Base-by-base conservation (phyloP, 371 early-diverging fungal species). In the Mortierella sp. region DNA sequence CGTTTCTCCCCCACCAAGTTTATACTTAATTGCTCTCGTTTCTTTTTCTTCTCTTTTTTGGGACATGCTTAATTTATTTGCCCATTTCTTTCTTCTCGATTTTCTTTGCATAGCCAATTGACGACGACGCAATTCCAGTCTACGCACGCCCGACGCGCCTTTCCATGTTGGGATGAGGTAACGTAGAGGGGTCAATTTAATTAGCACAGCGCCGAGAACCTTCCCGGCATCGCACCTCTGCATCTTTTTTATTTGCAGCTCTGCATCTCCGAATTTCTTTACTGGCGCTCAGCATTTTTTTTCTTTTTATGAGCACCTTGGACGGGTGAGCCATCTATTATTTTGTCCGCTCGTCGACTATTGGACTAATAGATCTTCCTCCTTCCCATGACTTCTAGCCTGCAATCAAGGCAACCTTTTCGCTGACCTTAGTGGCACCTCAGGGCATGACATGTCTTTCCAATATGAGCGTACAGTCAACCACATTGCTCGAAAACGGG, bases 51-150 rank as follows among this genome's bases (percentile, higher is more conserved):
- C 16, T 11, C 50, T 50, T 55, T 65, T 68, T 68, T 68, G 68
- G 68, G 68, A 68, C 44, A 68, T 68, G 65, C 42, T 65, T 65
- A 68, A 68, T 68, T 68, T 68, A 68, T 42, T 68, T 68, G 68
- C 68, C 68, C 68, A 38, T 68, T 34, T 68, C 38, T 42, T 68
- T 8, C 24, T 65, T 38, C 38, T 68, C 44, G 9, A 21, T 9
- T 68, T 68, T 42, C 38, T 11, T 21, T 42, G 44, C 24, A 54
- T 72, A 84, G 84, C 26, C 84, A 84, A 76, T 55, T 97, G 89
- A 95, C 94, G 13, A 94, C 93, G 24, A 98, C 98, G 2, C 98
- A 99, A 84, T 98, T 98, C 90, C 97, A 98, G 88, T 92, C 99
- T 5, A 96, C 98, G 19, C 94, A 95, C 88, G 96, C 97, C 14